Base-by-base conservation (phyloP, 1,284 basidiomycete genomes). In the Cystobasidium sp. region DNA sequence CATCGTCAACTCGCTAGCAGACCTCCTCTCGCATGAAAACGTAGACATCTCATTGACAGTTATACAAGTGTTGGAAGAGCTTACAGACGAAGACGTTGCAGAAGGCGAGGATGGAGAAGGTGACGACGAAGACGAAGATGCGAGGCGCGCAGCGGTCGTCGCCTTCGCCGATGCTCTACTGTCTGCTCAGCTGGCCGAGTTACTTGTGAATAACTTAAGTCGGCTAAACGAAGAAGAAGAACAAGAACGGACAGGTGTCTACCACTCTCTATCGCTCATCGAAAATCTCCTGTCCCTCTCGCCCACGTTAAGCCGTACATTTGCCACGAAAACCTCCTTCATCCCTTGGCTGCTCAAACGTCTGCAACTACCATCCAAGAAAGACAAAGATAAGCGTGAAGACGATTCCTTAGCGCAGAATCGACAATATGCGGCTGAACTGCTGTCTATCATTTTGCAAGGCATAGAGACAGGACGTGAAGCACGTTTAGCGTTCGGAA, bases 11-110 rank as follows among this genome's bases (percentile, higher is more conserved):
- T 84, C 88, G 24, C 85, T 99, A 39, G 87, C 92, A 75, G 93
- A 90, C 47, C 86, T 99, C 61, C 87, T 99, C 39, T 81, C 81
- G 79, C 80, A 97, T 80, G 94, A 96, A 82, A 97, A 97, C 80
- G 88, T 90, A 56, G 94, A 98, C 82, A 96, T 98, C 76, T 91
- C 92, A 20, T 90, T 97, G 71, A 93, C 96, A 78, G 90, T 93
- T 22, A 88, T 97, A 22, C 92, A 95, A 80, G 87, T 95, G 37
- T 85, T 99, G 3, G 91, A 95, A 79, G 97, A 99, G 82, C 85
- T 98, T 75, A 96, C 94, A 0, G 96, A 99, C 79, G 96, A 98
- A 81, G 96, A 99, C 80, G 92, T 93, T 1, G 90, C 92, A 1
- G 89, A 90, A 51, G 91, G 90, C 71, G 87, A 84, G 6, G 89